Evolutionary conservation across 139 green algal species (phyloP).

Genomic region (Edaphochlamys debaryana): DNA sequence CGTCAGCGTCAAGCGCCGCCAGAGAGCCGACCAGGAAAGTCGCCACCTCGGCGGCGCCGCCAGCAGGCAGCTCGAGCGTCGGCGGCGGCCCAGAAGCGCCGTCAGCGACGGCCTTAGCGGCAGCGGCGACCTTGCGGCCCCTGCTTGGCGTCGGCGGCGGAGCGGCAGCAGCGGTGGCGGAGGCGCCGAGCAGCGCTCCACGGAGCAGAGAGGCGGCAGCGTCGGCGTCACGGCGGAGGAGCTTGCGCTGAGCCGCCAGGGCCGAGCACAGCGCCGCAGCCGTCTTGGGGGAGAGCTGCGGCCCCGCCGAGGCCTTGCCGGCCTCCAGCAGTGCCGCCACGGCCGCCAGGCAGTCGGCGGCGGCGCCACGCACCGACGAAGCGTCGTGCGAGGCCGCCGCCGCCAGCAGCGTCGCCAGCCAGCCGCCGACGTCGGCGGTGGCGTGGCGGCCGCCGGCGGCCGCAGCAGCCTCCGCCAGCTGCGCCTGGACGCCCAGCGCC

Average conservation of each 20-base stretch:
- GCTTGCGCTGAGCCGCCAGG: neutral
- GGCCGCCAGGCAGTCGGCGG: neutral
- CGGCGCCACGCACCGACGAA: neutral
- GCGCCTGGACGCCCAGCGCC: conserved; percentile 7
- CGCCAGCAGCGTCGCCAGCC: conserved; percentile 12
- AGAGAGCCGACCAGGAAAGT: neutral
- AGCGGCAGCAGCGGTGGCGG: neutral
- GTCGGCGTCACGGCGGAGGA: neutral
- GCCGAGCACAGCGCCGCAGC: neutral
- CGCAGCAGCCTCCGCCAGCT: neutral
- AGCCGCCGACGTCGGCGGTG: neutral
- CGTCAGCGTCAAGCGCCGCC: neutral
- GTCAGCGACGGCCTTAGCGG: neutral
- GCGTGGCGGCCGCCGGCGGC: neutral
- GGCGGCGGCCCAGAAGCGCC: neutral
- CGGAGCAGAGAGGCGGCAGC: neutral
- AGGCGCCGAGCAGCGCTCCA: neutral
- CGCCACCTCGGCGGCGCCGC: neutral
- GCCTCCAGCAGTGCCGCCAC: neutral
- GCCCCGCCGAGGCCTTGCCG: neutral
- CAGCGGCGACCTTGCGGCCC: conserved; percentile 3
- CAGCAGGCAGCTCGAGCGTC: neutral
- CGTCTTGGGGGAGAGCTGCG: neutral
- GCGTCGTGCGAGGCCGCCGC: neutral
- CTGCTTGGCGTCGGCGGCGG: neutral